Conservation (phyloP, 176 grass and related monocot species). For the Dendrocalamus sinicus region DNA sequence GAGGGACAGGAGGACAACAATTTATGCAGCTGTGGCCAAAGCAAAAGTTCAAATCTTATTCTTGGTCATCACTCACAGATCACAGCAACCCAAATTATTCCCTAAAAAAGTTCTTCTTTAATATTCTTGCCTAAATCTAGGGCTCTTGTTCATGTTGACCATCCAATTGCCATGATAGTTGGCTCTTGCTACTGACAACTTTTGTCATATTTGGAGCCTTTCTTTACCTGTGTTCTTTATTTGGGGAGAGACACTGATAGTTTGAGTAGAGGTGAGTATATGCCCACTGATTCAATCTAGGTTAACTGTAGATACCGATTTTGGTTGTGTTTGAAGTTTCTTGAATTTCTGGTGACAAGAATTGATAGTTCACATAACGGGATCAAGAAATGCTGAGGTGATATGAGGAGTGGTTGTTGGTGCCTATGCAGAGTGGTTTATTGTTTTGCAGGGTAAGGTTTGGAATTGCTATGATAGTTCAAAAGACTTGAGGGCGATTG, state of each 20-base stretch:
- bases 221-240: slow-evolving; percentile 35
- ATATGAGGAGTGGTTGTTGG: neutral
- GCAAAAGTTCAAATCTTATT: slow-evolving; percentile 34
- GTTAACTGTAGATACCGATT: neutral
- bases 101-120: slow-evolving; percentile 45
- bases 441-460: slow-evolving; percentile 27
- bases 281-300: neutral
- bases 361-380: slow-evolving; percentile 3
- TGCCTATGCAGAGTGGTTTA: slow-evolving; percentile 12
- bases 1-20: slow-evolving; percentile 15
- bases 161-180: slow-evolving; percentile 33
- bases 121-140: slow-evolving; percentile 60
- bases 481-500: neutral
- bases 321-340: slow-evolving; percentile 24
- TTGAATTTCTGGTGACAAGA: slow-evolving; percentile 29
- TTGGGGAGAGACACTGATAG: slow-evolving; percentile 40
- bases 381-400: slow-evolving; percentile 37
- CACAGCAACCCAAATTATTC: slow-evolving; percentile 45
- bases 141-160: slow-evolving; percentile 64
- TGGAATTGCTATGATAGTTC: slow-evolving; percentile 40
- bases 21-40: slow-evolving; percentile 34
- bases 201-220: slow-evolving; percentile 38
- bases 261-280: slow-evolving; percentile 38
- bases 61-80: slow-evolving; percentile 41
- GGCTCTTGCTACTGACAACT: slow-evolving; percentile 16